Evolutionary conservation across 352 stramenopile species (phyloP).

Genomic region (Globisporangium barbulae): DNA sequence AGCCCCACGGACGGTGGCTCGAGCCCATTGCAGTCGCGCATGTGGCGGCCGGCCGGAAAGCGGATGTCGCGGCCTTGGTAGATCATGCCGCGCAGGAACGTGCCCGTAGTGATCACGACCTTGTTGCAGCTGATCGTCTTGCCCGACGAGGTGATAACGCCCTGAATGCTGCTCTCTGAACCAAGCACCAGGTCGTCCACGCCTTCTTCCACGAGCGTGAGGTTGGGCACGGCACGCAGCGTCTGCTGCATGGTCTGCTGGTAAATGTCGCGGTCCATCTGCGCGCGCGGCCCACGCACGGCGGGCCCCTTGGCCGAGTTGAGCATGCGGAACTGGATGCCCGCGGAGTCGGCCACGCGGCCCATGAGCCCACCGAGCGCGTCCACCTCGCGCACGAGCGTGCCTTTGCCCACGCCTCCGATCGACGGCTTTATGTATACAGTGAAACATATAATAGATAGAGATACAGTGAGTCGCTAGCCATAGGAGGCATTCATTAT

Average conservation of each 20-base stretch:
- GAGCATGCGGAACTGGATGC: slow-evolving; percentile 97
- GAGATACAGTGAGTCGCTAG: neutral
- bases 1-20: slow-evolving; percentile 95
- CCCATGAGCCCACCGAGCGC: slow-evolving; percentile 98
- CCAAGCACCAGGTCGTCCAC: slow-evolving; percentile 94
- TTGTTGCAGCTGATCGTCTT: slow-evolving; percentile 44
- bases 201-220: slow-evolving; percentile 92
- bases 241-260: slow-evolving; percentile 92
- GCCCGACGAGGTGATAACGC: slow-evolving; percentile 60
- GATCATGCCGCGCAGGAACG: slow-evolving; percentile 96
- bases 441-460: neutral
- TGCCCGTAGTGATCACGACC: slow-evolving; percentile 98
- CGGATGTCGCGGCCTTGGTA: slow-evolving; percentile 91
- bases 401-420: slow-evolving; percentile 98
- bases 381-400: slow-evolving; percentile 98
- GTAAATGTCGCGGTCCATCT: slow-evolving; percentile 98
- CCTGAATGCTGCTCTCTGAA: slow-evolving; percentile 43
- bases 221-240: slow-evolving; percentile 75
- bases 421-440: slow-evolving; percentile 87
- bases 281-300: slow-evolving; percentile 87
- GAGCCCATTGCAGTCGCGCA: slow-evolving; percentile 76
- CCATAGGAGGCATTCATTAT: neutral
- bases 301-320: slow-evolving; percentile 94
- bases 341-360: slow-evolving; percentile 91
- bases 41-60: slow-evolving; percentile 93